These are phyloP conservation scores for Lodderomyces theae DNA, from an alignment of 1,139 yeast genomes.

Conservation along the genomic window DNA sequence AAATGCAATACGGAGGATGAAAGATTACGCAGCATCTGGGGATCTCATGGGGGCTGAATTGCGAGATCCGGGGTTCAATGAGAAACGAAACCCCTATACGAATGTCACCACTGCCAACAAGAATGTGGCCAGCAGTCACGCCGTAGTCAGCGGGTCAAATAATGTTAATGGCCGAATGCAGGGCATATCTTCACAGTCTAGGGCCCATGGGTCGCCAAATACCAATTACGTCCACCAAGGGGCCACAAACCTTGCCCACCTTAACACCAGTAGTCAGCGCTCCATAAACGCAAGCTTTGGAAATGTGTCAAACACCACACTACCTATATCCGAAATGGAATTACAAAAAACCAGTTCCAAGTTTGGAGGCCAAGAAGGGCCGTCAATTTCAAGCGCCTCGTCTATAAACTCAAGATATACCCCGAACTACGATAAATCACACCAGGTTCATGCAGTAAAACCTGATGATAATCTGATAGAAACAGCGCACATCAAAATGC, in stretches of 20 bases:
- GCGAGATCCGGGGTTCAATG: neutral
- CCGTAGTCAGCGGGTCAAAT: neutral
- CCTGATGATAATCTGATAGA: neutral
- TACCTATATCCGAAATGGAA: neutral
- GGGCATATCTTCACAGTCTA: neutral
- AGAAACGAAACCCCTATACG: neutral
- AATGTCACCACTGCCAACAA: neutral
- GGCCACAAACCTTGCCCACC: neutral
- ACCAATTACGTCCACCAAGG: neutral
- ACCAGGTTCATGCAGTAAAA: too few species aligned
- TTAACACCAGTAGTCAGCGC: neutral
- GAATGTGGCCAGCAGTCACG: neutral
- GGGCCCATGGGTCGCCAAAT: neutral
- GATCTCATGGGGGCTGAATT: neutral
- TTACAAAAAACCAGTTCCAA: neutral
- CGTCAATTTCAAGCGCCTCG: neutral
- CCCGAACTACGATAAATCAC: neutral
- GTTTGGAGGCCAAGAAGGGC: neutral
- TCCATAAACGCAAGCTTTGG: neutral
- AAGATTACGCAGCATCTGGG: conserved; percentile 2
- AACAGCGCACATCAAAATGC: neutral
- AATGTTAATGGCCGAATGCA: neutral
- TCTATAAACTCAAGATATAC: neutral
- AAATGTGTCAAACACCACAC: neutral
- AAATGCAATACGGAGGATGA: conserved; percentile 11